These are phyloP conservation scores for Vicia villosa DNA, from an alignment of 306 rosid genomes.

Conservation along the genomic window DNA sequence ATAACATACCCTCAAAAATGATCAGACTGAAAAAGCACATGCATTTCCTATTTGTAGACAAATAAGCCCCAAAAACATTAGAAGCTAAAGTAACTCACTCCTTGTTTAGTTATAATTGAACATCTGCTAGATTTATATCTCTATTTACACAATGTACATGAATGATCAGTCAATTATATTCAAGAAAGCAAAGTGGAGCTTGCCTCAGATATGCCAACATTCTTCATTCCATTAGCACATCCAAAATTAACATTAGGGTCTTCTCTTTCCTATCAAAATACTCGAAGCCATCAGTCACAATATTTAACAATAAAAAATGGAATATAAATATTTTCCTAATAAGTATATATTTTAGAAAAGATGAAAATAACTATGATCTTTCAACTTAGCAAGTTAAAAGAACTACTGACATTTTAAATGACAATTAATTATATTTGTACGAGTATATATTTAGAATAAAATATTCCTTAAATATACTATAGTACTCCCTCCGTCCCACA, in stretches of 20 bases:
- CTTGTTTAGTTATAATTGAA: background rate
- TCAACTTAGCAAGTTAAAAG: slow-evolving; percentile 8
- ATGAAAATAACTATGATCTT: background rate
- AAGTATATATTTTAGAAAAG: slow-evolving; percentile 10
- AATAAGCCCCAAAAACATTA: slow-evolving; percentile 11
- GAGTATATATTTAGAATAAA: no score
- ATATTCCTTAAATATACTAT: no score
- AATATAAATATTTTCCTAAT: background rate
- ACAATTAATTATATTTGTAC: no score
- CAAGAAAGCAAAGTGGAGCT: slow-evolving; percentile 37
- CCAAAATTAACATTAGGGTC: slow-evolving; percentile 69
- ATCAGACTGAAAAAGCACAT: slow-evolving; percentile 10
- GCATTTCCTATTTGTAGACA: slow-evolving; percentile 23
- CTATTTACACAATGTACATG: slow-evolving; percentile 6
- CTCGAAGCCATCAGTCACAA: slow-evolving; percentile 30
- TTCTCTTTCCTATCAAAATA: slow-evolving; percentile 56
- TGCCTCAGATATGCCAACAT: slow-evolving; percentile 80
- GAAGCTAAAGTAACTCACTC: background rate
- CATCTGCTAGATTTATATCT: slow-evolving; percentile 28
- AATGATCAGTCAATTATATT: slow-evolving; percentile 11
- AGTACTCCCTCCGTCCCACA: no score
- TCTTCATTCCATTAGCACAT: slow-evolving; percentile 54
- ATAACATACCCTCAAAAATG: slow-evolving; percentile 4
- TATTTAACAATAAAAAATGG: background rate
- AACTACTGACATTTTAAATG: background rate